Conservation (phyloP, 2,329 filamentous ascomycete species). For the Penicillium oxalicum region DNA sequence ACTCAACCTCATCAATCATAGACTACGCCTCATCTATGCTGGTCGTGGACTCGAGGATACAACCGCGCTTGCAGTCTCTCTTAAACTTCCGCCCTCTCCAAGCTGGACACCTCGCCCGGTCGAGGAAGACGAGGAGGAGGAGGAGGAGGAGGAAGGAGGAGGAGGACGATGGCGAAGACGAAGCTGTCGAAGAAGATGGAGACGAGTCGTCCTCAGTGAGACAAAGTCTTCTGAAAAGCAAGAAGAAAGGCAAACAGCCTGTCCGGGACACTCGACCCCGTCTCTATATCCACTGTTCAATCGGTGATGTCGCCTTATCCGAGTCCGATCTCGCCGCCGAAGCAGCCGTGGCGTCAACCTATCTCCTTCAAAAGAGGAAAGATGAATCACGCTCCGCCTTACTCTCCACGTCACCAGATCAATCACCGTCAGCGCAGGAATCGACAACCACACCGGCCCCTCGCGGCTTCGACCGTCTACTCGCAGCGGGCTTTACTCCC, state of each 20-base stretch:
- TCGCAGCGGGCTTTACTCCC: constrained; percentile 72
- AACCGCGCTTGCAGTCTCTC: constrained; percentile 59
- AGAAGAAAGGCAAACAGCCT: constrained; percentile 62
- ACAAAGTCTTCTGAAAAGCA: constrained; percentile 3
- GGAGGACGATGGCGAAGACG: no score
- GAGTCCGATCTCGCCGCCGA: constrained; percentile 64
- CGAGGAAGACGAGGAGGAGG: constrained; percentile 13
- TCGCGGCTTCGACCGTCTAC: constrained; percentile 80
- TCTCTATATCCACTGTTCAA: constrained; percentile 89
- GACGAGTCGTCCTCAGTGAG: constrained; percentile 5
- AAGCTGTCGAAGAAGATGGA: constrained; percentile 11
- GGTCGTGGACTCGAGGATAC: constrained; percentile 78
- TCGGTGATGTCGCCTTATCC: constrained; percentile 68
- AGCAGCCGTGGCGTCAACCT: constrained; percentile 37
- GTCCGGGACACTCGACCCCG: constrained; percentile 49
- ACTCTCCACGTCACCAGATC: constrained; percentile 10
- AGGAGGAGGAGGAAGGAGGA: constrained; percentile 7
- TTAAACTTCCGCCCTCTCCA: constrained; percentile 58
- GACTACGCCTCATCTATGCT: constrained; percentile 82
- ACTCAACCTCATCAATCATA: constrained; percentile 55
- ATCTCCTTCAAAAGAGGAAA: constrained; percentile 17
- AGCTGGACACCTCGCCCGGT: constrained; percentile 35
- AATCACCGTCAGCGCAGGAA: constrained; percentile 8
- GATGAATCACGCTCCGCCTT: constrained; percentile 2
- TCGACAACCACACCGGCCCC: constrained; percentile 52